Conservation (phyloP, 106 monocot species). For the Triglochin maritima region DNA sequence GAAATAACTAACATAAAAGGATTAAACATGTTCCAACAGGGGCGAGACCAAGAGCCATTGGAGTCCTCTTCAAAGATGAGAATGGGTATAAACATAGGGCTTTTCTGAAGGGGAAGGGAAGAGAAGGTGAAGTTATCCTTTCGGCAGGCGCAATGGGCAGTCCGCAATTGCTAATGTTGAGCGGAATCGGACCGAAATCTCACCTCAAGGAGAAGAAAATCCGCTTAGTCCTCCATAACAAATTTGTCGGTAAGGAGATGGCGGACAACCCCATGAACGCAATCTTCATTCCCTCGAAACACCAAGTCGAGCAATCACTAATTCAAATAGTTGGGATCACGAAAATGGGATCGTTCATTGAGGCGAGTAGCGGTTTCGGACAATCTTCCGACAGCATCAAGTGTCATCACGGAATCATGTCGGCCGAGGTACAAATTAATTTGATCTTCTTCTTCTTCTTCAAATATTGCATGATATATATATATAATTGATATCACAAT, state of each 20-base stretch:
- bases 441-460: not conserved
- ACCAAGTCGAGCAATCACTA: slow-evolving; percentile 59
- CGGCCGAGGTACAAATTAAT: slow-evolving; percentile 64
- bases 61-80: slow-evolving; percentile 57
- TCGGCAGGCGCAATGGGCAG: slow-evolving; percentile 76
- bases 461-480: no score
- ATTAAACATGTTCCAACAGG: slow-evolving; percentile 8
- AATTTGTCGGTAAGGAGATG: slow-evolving; percentile 61
- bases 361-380: slow-evolving; percentile 90
- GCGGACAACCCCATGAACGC: slow-evolving; percentile 93
- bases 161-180: slow-evolving; percentile 77
- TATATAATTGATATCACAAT: not conserved
- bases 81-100: slow-evolving; percentile 35
- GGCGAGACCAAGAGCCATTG: slow-evolving; percentile 25
- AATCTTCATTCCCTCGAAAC: slow-evolving; percentile 71
- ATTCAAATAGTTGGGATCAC: slow-evolving; percentile 93
- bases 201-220: slow-evolving; percentile 45
- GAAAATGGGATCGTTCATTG: slow-evolving; percentile 70
- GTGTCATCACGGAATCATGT: slow-evolving; percentile 93
- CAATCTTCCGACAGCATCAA: slow-evolving; percentile 81
- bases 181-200: slow-evolving; percentile 63
- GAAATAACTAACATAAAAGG: no score
- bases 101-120: slow-evolving; percentile 1
- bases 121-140: slow-evolving; percentile 52
- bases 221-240: slow-evolving; percentile 38